Evolutionary conservation across 2,329 filamentous ascomycete genomes (phyloP).

Genomic region (Byssothecium circinans): DNA sequence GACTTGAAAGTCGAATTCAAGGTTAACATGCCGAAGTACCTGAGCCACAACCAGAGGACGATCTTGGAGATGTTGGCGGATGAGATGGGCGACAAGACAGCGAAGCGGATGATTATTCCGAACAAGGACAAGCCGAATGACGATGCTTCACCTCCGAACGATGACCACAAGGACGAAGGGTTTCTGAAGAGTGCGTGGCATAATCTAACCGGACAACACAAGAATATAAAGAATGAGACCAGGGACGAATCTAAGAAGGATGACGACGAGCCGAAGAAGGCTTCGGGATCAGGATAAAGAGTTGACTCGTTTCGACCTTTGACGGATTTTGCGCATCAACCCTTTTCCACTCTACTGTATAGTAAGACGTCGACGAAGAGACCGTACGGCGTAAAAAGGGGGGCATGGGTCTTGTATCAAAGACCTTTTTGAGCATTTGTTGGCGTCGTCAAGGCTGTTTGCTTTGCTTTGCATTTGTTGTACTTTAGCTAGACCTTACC

Average conservation of each 20-base stretch:
- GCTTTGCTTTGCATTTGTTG: constrained; percentile 42
- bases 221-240: constrained; percentile 23
- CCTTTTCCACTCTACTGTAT: constrained; percentile 8
- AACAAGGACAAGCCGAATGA: constrained; percentile 47
- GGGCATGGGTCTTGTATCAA: constrained; percentile 15
- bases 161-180: constrained; percentile 73
- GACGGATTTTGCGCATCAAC: not conserved
- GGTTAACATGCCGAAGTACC: constrained; percentile 91
- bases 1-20: constrained; percentile 94
- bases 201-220: constrained; percentile 75
- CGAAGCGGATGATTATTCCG: constrained; percentile 90
- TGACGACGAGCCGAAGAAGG: constrained; percentile 27
- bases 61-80: constrained; percentile 95
- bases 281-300: constrained; percentile 35
- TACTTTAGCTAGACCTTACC: constrained; percentile 11
- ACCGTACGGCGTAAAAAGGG: not conserved
- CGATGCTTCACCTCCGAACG: constrained; percentile 14
- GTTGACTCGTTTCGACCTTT: too few species aligned
- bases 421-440: constrained; percentile 3
- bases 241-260: constrained; percentile 41
- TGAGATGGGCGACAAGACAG: constrained; percentile 90
- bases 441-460: constrained; percentile 20
- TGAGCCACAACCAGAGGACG: constrained; percentile 86
- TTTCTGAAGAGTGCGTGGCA: constrained; percentile 95
- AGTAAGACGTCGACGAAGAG: constrained; percentile 14